A percentile compares a stretch with the other conserved stretches of the same genome.
phyloP scores from a whole-genome alignment of 1,139 yeast genomes.

The Meyerozyma guilliermondii region DNA sequence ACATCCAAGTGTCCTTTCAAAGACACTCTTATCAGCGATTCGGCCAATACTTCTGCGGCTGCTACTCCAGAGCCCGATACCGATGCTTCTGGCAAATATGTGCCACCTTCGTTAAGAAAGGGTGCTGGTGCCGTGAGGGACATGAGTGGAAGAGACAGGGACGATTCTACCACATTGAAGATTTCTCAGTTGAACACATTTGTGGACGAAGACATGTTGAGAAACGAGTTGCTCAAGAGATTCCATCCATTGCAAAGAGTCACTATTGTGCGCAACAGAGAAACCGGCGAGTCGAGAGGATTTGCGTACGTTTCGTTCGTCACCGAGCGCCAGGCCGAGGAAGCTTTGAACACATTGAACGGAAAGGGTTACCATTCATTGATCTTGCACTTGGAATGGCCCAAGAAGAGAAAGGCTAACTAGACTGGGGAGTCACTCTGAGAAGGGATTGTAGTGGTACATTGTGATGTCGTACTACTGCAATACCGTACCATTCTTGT shows the following conservation, averaged over 20 bases:
- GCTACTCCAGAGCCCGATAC: conserved; percentile 27
- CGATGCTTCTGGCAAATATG: conserved; percentile 47
- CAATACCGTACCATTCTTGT: too few species aligned
- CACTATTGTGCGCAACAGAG: conserved; percentile 84
- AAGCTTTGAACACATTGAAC: conserved; percentile 71
- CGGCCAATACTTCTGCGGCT: conserved; percentile 26
- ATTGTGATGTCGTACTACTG: too few species aligned
- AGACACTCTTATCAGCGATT: conserved; percentile 68
- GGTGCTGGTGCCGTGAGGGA: conserved; percentile 52
- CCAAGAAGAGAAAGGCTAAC: conserved; percentile 25
- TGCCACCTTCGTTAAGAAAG: conserved; percentile 75
- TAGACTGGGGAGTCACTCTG: too few species aligned
- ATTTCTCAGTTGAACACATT: conserved; percentile 86
- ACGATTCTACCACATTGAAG: conserved; percentile 84
- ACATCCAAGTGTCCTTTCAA: conserved; percentile 95
- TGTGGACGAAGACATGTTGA: conserved; percentile 78
- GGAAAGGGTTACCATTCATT: conserved; percentile 92
- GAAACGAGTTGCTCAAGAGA: conserved; percentile 63
- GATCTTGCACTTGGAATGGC: conserved; percentile 76
- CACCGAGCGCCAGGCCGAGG: conserved; percentile 64
- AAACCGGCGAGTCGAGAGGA: conserved; percentile 93
- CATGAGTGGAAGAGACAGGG: conserved; percentile 53
- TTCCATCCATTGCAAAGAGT: conserved; percentile 78
- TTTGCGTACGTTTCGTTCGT: conserved; percentile 92
- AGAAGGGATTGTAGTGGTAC: too few species aligned